Base-by-base conservation (phyloP, 1,284 basidiomycete genomes). In the Pisolithus thermaeus region DNA sequence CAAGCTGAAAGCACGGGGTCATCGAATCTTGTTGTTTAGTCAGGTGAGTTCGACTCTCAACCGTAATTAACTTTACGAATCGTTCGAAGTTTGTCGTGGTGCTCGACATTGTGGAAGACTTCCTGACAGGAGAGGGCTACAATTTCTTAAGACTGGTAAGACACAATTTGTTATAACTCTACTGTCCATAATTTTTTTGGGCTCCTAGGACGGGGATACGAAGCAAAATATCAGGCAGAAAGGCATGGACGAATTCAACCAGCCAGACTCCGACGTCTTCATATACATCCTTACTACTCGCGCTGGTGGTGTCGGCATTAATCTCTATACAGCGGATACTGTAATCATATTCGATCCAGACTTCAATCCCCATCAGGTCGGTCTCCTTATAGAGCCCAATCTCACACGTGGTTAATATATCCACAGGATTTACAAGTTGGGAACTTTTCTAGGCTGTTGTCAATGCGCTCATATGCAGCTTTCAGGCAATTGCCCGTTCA, bases 291-390 rank as follows among this genome's bases (percentile, higher is more conserved):
- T 99, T 36, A 91, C 92, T 4, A 99, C 97, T 27, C 83, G 97
- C 43, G 97, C 97, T 38, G 96, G 96, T 38, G 96, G 96, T 61
- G 90, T 97, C 49, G 94, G 95, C 30, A 97, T 97, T 70, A 97
- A 97, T 64, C 77, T 97, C 45, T 86, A 77, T 79, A 86, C 73
- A 51, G 92, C 92, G 35, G 91, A 95, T 61, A 93, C 90, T 1
- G 94, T 97, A 43, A 93, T 98, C 53, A 84, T 97, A 47, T 88
- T 84, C 60, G 93, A 95, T 63, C 89, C 90, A 0, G 94, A 97
- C 71, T 97, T 94, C 70, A 97, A 97, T 62, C 94, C 93, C 14
- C 93, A 96, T 69, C 86, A 90, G 70, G 89, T 84, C 51, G 5
- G n/a, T 28, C 14, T 1, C 18, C 35, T 37, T 43, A 9, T 45